phyloP scores from a whole-genome alignment of 768 basidiomycete genomes.

The Chalciporus sphaerocephalus region DNA sequence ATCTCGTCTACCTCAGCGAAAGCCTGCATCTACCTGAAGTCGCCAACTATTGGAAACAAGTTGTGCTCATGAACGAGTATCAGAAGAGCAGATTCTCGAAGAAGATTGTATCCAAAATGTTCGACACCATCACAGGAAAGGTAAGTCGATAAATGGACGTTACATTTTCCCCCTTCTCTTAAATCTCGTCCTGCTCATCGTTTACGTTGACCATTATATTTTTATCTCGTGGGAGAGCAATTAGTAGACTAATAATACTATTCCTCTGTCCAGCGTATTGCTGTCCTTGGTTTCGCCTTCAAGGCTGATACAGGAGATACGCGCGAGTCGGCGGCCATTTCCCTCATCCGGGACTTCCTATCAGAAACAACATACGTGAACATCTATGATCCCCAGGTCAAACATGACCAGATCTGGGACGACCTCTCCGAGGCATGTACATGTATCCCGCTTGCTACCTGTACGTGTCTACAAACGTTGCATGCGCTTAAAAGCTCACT shows the following conservation, averaged over 20 bases:
- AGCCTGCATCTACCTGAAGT: conserved; percentile 94
- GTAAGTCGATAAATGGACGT: conserved; percentile 35
- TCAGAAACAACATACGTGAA: conserved; percentile 82
- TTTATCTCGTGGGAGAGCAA: conserved; percentile 6
- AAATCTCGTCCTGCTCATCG: not conserved
- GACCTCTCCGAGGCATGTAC: conserved; percentile 73
- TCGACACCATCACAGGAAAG: conserved; percentile 97
- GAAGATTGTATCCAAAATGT: conserved; percentile 93
- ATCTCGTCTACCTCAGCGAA: conserved; percentile 95
- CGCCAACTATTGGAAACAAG: conserved; percentile 95
- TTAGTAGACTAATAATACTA: conserved; percentile 5
- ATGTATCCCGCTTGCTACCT: conserved; percentile 52
- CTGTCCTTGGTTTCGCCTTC: conserved; percentile 97
- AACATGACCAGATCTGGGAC: conserved; percentile 80
- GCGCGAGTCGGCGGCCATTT: conserved; percentile 94
- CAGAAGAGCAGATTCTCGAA: conserved; percentile 96
- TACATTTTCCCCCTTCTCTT: not conserved
- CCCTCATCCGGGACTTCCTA: conserved; percentile 90
- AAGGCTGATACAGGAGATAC: conserved; percentile 99
- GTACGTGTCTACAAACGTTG: conserved; percentile 41
- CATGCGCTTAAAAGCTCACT: conserved; percentile 1
- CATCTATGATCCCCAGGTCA: conserved; percentile 91
- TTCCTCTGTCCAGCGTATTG: conserved; percentile 60
- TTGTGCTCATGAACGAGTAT: conserved; percentile 98
- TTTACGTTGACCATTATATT: not conserved